phyloP scores from a whole-genome alignment of 257 asterid genomes.

The Lavandula angustifolia region DNA sequence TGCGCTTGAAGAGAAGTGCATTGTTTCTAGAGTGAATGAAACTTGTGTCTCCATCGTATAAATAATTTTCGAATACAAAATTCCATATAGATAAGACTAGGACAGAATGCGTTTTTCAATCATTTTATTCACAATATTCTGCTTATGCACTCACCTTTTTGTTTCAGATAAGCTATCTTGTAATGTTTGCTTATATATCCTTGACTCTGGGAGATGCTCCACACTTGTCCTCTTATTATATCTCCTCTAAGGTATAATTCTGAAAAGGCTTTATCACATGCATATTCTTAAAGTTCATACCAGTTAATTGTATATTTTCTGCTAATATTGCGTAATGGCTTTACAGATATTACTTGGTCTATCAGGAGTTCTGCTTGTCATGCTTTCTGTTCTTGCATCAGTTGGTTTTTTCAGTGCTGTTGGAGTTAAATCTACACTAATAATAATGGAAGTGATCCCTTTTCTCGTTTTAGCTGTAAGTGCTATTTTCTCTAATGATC shows the following conservation, averaged over 20 bases:
- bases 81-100: not conserved
- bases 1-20: not conserved
- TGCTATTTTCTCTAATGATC: constrained; percentile 35
- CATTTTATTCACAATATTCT: not conserved
- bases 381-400: constrained; percentile 97
- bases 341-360: constrained; percentile 90
- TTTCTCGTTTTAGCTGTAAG: constrained; percentile 99
- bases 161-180: constrained; percentile 95
- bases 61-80: constrained; percentile 1
- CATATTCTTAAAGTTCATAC: not conserved
- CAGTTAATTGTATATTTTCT: constrained; percentile 8
- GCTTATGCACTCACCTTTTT: constrained; percentile 21
- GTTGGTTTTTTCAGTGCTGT: constrained; percentile 96
- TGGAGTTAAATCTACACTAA: constrained; percentile 94
- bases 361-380: constrained; percentile 91
- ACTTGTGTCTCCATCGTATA: not conserved
- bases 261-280: no score
- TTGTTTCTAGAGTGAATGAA: constrained; percentile 7
- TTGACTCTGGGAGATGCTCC: constrained; percentile 93
- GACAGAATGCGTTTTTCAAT: no score
- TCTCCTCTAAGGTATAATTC: constrained; percentile 85
- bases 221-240: constrained; percentile 67
- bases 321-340: constrained; percentile 26
- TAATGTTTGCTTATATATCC: constrained; percentile 99
- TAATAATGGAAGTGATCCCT: constrained; percentile 99